Evolutionary conservation across 257 asterid species (phyloP), one percentile per base, ranked within the genome.

Genomic region (Solanum pinnatisectum): DNA sequence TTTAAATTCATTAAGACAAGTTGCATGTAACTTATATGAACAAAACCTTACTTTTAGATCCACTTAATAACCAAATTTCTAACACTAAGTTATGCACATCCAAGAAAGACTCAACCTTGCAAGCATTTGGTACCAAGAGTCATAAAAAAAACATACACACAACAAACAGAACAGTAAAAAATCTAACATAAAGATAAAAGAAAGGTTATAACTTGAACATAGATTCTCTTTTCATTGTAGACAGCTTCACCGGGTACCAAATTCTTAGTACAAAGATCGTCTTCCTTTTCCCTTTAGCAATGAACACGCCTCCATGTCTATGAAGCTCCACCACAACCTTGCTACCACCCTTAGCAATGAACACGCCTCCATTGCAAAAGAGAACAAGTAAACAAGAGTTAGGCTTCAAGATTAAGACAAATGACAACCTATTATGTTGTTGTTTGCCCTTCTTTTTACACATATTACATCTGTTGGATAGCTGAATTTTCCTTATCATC

Each of bases 201-300:
- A 68, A 68, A 5, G 23, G 7, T 23, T 0, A 65, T 25, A 5
- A 96, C 98, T 98, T 96, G 98, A 89, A 96, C 95, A 44, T 96
- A 94, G 60, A 96, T 83, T 82, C 99, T 91, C 90, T 96, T 96
- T 90, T 96, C 98, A 20, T 94, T 96, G 68, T 96, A 96, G 27
- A 96, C 99, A 16, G 98, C 95, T 92, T 95, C 98, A 12, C 98
- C 99, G 37, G 98, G 96, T 2, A 96, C 98, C 94, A 95, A 18
- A 76, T 95, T 96, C 89, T 95, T 96, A 1, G 99, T 96, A 89
- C 98, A 95, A 15, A 95, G 98, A 0, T 98, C 99, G 85, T 96
- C 99, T 74, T 96, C 99, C 79, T 95, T 96, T 95, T 96, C 0
- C 99, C 98, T 94, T 95, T 96, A 0, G 97, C 98, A 36, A 96